Evolutionary conservation across 2,329 filamentous ascomycete species (phyloP), one percentile per base, ranked within the genome.

Genomic region (Sclerotinia nivalis): DNA sequence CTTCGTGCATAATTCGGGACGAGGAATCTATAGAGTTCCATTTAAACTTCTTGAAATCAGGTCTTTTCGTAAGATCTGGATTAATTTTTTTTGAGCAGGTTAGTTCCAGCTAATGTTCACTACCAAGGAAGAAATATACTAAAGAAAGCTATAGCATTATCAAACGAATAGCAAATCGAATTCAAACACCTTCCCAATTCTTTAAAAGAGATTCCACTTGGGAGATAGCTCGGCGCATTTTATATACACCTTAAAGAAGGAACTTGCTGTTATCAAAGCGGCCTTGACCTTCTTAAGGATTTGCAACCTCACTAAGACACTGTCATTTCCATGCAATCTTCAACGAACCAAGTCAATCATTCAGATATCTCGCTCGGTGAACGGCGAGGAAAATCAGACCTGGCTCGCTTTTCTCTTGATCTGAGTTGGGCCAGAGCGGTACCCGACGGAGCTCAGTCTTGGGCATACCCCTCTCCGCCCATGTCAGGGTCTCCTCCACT

Each of bases 401-500:
- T 85, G 80, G 83, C 84, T 78, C 83, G 82, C 77, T 85, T 85
- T 78, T 82, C 82, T 80, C 83, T 87, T 76, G 85, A 86, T 82
- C 81, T 83, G 82, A 83, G 82, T 80, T 84, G 85, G 84, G 82
- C 81, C 77, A 83, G 83, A 85, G 82, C 81, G 83, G 82, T 84
- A 83, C 84, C 82, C 78, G 83, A 83, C 80, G 82, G 82, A 83
- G 83, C 84, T 82, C 84, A 83, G 77, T 82, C 82, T 78, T 83
- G 83, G 84, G 86, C 85, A 79, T 91, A 91, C 82, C 88, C 88
- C 79, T 91, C 89, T 84, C 88, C 89, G 83, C 89, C 89, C 85
- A 91, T 91, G 89, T 90, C 89, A 84, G 88, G 87, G 79, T 89
- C 88, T 83, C 87, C 88, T 77, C 84, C 84, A 76, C 82, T 85